These are phyloP conservation scores for Colletotrichum aenigma DNA, from an alignment of 2,329 filamentous ascomycete species.

Conservation along the genomic window DNA sequence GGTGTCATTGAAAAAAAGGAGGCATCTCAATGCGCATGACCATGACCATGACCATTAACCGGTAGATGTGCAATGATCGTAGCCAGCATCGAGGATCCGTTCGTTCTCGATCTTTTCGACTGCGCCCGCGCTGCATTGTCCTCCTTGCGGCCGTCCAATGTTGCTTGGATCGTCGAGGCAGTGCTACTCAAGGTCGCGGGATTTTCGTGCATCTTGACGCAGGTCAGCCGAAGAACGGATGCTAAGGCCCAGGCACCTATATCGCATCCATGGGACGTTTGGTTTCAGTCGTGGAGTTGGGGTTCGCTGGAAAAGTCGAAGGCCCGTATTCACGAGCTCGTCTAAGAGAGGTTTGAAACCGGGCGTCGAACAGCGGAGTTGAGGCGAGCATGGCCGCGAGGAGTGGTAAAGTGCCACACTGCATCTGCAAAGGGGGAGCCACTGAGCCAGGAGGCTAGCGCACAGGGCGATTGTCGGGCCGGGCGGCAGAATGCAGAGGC, in stretches of 20 bases:
- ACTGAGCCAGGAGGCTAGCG: not conserved
- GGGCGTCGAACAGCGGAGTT: not conserved
- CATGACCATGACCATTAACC: not conserved
- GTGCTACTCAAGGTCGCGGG: not conserved
- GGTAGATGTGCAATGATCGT: not conserved
- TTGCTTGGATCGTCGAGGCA: conserved; percentile 12
- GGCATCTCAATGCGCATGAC: not conserved
- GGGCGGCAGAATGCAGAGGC: not conserved
- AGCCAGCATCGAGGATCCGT: not conserved
- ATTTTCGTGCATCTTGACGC: not conserved
- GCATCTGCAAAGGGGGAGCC: not conserved
- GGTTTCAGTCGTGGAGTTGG: conserved; percentile 17
- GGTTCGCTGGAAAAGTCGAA: conserved; percentile 1
- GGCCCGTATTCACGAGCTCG: conserved; percentile 8
- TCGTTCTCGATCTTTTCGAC: not conserved
- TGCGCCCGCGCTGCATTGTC: not conserved
- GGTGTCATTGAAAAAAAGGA: not conserved
- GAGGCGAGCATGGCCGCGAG: not conserved
- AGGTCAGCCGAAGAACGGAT: not conserved
- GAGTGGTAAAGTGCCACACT: not conserved
- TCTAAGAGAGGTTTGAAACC: conserved; percentile 3
- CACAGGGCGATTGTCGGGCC: conserved; percentile 6
- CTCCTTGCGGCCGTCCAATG: not conserved
- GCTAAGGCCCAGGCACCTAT: conserved; percentile 9
- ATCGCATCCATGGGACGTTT: conserved; percentile 11